phyloP scores from a whole-genome alignment of 768 basidiomycete genomes.

The Mycena rosella region DNA sequence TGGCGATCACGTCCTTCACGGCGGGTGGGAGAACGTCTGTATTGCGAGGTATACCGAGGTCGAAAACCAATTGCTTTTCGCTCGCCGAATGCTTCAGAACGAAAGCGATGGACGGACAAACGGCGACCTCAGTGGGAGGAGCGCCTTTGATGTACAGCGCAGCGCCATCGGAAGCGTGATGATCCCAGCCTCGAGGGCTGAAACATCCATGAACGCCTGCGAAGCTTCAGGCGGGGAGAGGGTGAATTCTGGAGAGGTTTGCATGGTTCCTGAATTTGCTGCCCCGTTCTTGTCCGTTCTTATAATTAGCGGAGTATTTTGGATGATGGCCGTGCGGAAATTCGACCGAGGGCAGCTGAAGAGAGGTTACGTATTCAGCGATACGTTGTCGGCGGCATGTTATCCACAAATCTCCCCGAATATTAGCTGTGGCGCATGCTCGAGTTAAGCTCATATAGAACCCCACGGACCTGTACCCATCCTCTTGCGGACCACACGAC shows the following conservation, averaged over 20 bases:
- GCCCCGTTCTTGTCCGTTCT: too few relatives aligned
- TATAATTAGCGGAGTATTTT: too few relatives aligned
- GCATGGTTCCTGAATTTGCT: too few relatives aligned
- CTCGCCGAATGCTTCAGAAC: slow-evolving; percentile 60
- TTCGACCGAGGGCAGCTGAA: too few relatives aligned
- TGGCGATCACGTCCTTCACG: slow-evolving; percentile 36
- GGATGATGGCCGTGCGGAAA: too few relatives aligned
- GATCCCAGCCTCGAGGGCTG: slow-evolving; percentile 66
- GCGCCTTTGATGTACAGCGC: slow-evolving; percentile 49
- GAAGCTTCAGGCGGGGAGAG: slow-evolving; percentile 55
- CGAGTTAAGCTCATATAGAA: too few relatives aligned
- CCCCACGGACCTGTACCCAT: too few relatives aligned
- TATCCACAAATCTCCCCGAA: too few relatives aligned
- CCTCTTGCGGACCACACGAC: too few relatives aligned
- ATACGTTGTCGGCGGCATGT: too few relatives aligned
- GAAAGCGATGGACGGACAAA: slow-evolving; percentile 64
- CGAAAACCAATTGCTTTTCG: slow-evolving; percentile 59
- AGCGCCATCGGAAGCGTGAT: slow-evolving; percentile 51
- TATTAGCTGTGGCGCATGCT: too few relatives aligned
- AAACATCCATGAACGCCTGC: slow-evolving; percentile 66
- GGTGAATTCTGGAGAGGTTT: not conserved
- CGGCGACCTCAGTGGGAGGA: slow-evolving; percentile 42
- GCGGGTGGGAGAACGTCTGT: slow-evolving; percentile 55
- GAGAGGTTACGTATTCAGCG: too few relatives aligned
- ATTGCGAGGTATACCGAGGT: slow-evolving; percentile 67